A percentile compares a stretch with the other conserved stretches of the same genome.
These are phyloP conservation scores for Conticribra guillardii DNA, from an alignment of 108 stramenopile species.

Conservation along the genomic window DNA sequence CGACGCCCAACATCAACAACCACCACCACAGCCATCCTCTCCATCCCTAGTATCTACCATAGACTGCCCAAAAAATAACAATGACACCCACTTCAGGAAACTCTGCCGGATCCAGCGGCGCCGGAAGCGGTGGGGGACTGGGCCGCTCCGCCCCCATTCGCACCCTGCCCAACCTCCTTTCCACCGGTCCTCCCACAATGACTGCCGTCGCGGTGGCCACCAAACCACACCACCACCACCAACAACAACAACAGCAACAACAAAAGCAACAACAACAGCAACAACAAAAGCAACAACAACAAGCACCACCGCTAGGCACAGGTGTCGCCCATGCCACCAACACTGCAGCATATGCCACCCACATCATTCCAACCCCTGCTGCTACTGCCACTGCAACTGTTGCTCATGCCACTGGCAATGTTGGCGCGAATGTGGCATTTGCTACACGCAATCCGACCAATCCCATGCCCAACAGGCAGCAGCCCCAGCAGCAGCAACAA, in stretches of 20 bases:
- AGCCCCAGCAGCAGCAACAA: not conserved
- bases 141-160: constrained; percentile 22
- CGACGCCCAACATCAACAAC: too few species aligned
- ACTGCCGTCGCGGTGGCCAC: constrained; percentile 1
- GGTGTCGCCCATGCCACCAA: not conserved
- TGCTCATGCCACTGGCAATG: not conserved
- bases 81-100: not conserved
- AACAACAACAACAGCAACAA: too few species aligned
- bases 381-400: not conserved
- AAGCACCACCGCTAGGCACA: not conserved
- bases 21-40: too few species aligned
- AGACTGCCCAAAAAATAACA: too few species aligned
- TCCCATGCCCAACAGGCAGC: not conserved
- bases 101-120: not conserved
- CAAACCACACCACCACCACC: not conserved
- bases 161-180: not conserved
- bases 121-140: not conserved
- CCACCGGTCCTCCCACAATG: too few species aligned
- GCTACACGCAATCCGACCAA: not conserved
- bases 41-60: too few species aligned
- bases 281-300: too few species aligned
- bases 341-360: not conserved
- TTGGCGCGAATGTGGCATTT: not conserved
- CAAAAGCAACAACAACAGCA: too few species aligned
- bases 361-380: not conserved